Evolutionary conservation across 2,329 filamentous ascomycete species (phyloP), one percentile per base, ranked within the genome.

Genomic region (Epichloe festucae): DNA sequence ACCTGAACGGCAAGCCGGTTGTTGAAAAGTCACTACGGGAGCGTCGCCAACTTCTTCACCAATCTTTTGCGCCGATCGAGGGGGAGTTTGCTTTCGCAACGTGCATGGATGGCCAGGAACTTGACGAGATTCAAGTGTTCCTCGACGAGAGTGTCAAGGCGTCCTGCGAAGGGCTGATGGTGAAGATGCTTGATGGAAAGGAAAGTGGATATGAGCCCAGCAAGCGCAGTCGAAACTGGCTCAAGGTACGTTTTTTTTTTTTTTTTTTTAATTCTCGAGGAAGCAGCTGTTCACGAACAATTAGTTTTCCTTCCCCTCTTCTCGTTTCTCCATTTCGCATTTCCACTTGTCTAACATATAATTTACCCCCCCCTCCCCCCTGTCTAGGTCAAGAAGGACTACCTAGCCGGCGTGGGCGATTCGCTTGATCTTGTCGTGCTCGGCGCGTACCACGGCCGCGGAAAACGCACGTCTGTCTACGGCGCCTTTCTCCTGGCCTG

Each of bases 91-190:
- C 85, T 0, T 93, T 95, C 58, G 93, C 93, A 10, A 89, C 89
- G 36, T 84, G 78, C 60, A 93, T 89, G 72, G 77, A 98, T 63
- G 87, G 87, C 11, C 87, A 84, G 60, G 88, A 96, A 58, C 76
- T 98, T 3, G 91, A 97, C 50, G 88, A 95, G 62, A 98, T 98
- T 51, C 91, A 97, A 63, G 77, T 76, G 1, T 86, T 98, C 61
- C 76, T 98, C 2, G 93, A 98, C 62, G 91, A 97, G 53, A 93
- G 87, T 61, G 86, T 98, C 57, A 95, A 95, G 67, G 88, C 90
- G 2, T 94, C 89, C 0, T 98, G 93, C 63, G 93, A 98, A 72
- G 93, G 93, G 11, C 74, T 98, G 50, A 98, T 98, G 93, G 93
- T 98, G 14, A 98, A 98, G 74, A 98, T 98, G 93, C 72, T 98